Base-by-base conservation (phyloP, 148 eudicot species). In the Cornus florida region DNA sequence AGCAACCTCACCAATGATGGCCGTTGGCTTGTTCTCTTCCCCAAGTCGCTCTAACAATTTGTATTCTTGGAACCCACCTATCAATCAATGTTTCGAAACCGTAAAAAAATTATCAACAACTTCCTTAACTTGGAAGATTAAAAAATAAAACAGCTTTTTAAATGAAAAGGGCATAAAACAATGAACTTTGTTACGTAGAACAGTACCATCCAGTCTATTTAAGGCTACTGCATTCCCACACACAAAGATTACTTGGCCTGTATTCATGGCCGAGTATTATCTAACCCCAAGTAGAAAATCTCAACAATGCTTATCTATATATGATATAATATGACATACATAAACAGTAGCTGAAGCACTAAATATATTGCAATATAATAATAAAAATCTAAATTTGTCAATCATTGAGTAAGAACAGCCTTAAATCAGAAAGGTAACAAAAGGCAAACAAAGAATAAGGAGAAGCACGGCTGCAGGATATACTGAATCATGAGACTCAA, bases 11-110 rank as follows among this genome's bases (percentile, higher is more conserved):
- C 94, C 90, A 32, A 90, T 93, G 43, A 93, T 89, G 66, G 97
- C 97, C 48, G 97, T 93, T 33, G 95, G 97, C 57, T 90, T 89
- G 77, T 85, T 91, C 69, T 92, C 92, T 85, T 93, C 94, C 53
- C 90, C 95, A 19, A 90, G 92, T 71, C 91, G 85, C 88, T 93
- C 97, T 50, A 93, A 77, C 86, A 93, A 74, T 83, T 80, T 90
- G 81, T 85, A 93, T 82, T 93, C 97, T 75, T 90, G 91, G 53
- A 90, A 93, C 33, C 97, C 97, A 64, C 95, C 97, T 90, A 72
- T 69, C 74, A 39, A 72, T 69, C 74, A 39, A 60, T 66, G 48
- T 10, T 62, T 62, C 1, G 22, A 0, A 3, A 66, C 22, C 43
- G 22, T 12, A 46, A 10, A 19, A 24, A 23, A 31, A 66, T 14